Evolutionary conservation across 2,329 filamentous ascomycete genomes (phyloP).

Genomic region (Fusarium luffae): DNA sequence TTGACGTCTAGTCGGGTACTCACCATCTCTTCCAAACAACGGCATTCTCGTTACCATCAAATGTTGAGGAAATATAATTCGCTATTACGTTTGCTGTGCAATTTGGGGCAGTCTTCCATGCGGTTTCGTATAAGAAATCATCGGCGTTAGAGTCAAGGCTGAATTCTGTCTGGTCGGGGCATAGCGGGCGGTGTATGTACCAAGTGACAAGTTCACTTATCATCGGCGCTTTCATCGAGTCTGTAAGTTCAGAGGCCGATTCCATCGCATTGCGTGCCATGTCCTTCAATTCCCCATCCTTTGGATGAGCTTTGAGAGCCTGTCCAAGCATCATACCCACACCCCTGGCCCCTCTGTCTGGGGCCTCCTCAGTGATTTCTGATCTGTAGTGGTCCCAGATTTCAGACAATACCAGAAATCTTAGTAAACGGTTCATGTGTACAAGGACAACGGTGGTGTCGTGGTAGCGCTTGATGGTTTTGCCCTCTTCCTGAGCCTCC

Average conservation of each 20-base stretch:
- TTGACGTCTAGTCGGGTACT: no score
- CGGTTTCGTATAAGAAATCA: not conserved
- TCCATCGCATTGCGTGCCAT: no score
- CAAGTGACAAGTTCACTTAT: not conserved
- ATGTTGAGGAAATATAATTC: not conserved
- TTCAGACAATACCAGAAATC: no score
- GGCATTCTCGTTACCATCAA: not conserved
- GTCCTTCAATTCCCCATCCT: no score
- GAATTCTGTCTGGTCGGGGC: not conserved
- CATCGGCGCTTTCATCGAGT: not conserved
- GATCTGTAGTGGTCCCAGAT: no score
- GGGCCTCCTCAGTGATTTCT: no score
- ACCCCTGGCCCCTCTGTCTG: no score
- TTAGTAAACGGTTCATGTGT: no score
- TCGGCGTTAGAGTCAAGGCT: not conserved
- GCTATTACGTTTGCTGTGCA: not conserved
- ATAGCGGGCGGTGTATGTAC: not conserved
- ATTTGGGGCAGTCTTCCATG: not conserved
- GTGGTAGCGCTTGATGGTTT: slow-evolving; percentile 8
- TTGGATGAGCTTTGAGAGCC: not conserved
- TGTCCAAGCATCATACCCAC: not conserved
- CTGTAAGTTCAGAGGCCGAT: no score
- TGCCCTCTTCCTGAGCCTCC: not conserved
- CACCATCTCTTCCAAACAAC: not conserved
- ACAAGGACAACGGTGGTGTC: not conserved